Evolutionary conservation across 176 grass and related monocot genomes (phyloP).

Genomic region (Musa acuminata): DNA sequence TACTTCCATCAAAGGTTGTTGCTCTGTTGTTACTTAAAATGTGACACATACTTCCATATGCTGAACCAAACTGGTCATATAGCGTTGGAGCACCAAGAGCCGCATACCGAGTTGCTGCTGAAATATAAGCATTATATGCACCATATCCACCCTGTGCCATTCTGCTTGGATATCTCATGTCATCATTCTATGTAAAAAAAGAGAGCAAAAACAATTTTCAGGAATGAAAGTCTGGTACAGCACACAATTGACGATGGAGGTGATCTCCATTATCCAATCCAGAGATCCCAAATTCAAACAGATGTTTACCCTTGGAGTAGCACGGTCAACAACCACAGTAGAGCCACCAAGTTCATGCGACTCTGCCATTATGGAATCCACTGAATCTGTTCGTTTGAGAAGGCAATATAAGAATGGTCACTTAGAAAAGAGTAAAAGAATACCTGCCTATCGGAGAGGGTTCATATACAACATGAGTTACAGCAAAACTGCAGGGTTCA

Average conservation of each 20-base stretch:
- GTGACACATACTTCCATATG: constrained; percentile 62
- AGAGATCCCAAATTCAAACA: neutral
- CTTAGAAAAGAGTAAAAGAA: neutral
- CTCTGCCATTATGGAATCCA: constrained; percentile 83
- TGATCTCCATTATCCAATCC: constrained; percentile 6
- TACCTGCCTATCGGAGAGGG: no score
- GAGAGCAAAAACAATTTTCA: neutral
- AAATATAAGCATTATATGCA: constrained; percentile 88
- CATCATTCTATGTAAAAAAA: constrained; percentile 45
- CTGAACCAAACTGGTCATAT: constrained; percentile 68
- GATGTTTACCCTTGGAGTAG: constrained; percentile 68
- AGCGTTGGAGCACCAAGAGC: constrained; percentile 68
- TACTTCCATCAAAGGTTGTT: neutral
- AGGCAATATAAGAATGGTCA: neutral
- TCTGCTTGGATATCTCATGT: constrained; percentile 59
- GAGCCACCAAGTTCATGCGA: constrained; percentile 78
- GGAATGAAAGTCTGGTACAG: neutral
- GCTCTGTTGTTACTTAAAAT: neutral
- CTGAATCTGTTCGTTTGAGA: constrained; percentile 49
- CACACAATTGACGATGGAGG: neutral
- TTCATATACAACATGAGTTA: no score
- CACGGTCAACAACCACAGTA: constrained; percentile 80
- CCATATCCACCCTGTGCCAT: constrained; percentile 68
- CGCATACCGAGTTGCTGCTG: constrained; percentile 84
- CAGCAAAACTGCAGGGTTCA: neutral